phyloP scores from a whole-genome alignment of 768 basidiomycete species.

The Agrocybe chaxingu region DNA sequence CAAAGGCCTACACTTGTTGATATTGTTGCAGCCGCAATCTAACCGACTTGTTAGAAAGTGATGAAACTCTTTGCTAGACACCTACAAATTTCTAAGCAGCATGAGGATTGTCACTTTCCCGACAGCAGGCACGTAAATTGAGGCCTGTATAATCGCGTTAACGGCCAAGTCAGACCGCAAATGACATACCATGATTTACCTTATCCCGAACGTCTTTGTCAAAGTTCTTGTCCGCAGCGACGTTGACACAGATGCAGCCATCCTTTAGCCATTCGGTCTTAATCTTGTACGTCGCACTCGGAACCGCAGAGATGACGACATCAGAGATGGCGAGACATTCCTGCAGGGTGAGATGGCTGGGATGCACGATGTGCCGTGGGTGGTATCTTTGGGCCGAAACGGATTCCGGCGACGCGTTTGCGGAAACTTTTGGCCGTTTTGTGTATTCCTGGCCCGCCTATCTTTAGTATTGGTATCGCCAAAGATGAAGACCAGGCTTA shows the following conservation, averaged over 20 bases:
- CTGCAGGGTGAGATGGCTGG: slow-evolving; percentile 63
- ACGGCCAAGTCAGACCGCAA: neutral
- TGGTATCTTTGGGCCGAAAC: slow-evolving; percentile 57
- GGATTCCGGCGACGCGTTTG: slow-evolving; percentile 25
- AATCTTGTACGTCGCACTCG: slow-evolving; percentile 79
- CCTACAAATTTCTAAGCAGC: slow-evolving; percentile 93
- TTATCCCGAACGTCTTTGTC: slow-evolving; percentile 90
- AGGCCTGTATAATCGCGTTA: slow-evolving; percentile 52
- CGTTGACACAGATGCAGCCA: slow-evolving; percentile 90
- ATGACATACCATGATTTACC: slow-evolving; percentile 39
- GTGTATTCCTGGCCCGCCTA: slow-evolving; percentile 71
- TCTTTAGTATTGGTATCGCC: neutral
- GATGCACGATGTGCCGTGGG: slow-evolving; percentile 80
- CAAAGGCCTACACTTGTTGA: slow-evolving; percentile 25
- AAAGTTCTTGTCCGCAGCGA: slow-evolving; percentile 95
- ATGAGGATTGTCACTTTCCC: slow-evolving; percentile 97
- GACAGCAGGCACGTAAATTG: slow-evolving; percentile 93
- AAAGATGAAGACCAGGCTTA: slow-evolving; percentile 16
- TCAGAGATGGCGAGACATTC: slow-evolving; percentile 85
- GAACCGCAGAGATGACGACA: slow-evolving; percentile 94
- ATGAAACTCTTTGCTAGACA: slow-evolving; percentile 8
- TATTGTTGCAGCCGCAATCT: slow-evolving; percentile 58
- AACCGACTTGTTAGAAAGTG: neutral
- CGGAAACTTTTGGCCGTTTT: slow-evolving; percentile 65
- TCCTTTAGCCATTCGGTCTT: slow-evolving; percentile 89